Conservation (phyloP, 371 early-diverging fungal species). For the Umbelopsis sp. region DNA sequence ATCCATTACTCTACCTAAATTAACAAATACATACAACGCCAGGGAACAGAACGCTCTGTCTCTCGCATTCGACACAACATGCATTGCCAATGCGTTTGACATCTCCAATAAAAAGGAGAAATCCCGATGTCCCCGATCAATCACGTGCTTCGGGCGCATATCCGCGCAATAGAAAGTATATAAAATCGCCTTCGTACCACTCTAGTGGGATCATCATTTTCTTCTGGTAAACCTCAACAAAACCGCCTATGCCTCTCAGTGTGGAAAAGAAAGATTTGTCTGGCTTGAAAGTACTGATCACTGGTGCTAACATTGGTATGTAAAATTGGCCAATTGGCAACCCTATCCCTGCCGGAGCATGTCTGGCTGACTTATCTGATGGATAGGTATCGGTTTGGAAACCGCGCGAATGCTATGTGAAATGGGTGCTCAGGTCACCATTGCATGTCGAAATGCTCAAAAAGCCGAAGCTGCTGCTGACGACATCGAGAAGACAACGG, state of each 20-base stretch:
- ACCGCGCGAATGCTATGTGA: conserved; percentile 49
- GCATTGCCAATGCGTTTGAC: no score
- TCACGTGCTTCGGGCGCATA: no score
- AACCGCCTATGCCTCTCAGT: background rate
- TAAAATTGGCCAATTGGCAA: background rate
- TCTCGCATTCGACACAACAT: no score
- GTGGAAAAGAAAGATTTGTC: background rate
- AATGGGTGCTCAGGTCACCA: conserved; percentile 37
- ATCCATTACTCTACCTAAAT: no score
- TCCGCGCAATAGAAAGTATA: no score
- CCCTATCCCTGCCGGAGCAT: background rate
- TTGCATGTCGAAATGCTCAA: conserved; percentile 53
- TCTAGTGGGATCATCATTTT: no score
- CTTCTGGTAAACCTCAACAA: no score
- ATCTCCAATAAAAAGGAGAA: no score
- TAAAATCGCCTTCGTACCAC: no score
- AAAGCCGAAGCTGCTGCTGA: conserved; percentile 48
- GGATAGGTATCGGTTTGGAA: conserved; percentile 48
- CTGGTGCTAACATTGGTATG: conserved; percentile 42
- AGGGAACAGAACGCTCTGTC: no score
- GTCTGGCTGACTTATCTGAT: background rate
- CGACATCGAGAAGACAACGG: conserved; percentile 46
- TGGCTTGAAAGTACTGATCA: conserved; percentile 49
- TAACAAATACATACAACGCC: no score
- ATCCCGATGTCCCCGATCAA: no score